Conservation (phyloP, 2,329 filamentous ascomycete genomes). For the Metarhizium rileyi region DNA sequence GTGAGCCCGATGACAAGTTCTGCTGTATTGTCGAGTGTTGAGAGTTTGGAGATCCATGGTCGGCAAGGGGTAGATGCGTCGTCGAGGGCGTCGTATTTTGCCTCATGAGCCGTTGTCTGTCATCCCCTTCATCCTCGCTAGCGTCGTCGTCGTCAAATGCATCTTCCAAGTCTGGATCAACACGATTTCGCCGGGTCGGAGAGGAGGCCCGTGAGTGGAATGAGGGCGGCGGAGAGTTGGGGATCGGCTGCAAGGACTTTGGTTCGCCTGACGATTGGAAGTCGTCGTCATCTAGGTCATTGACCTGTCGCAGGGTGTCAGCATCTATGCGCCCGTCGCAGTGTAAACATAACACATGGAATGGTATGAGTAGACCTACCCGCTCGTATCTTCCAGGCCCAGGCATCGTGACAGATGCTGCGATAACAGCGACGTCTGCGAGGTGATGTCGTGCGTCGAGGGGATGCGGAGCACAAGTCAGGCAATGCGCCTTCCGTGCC, state of each 20-base stretch:
- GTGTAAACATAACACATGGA: too few species aligned
- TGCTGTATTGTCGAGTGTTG: constrained; percentile 12
- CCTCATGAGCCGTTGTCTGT: constrained; percentile 78
- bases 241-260: constrained; percentile 27
- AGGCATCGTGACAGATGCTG: constrained; percentile 32
- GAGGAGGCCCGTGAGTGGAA: constrained; percentile 76
- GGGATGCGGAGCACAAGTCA: background rate
- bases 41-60: background rate
- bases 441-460: background rate
- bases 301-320: constrained; percentile 33
- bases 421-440: background rate
- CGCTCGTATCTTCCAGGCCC: constrained; percentile 40
- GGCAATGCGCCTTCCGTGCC: background rate
- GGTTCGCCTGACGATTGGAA: constrained; percentile 22
- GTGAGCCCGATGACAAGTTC: constrained; percentile 25
- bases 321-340: background rate
- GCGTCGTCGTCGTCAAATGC: constrained; percentile 83
- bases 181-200: constrained; percentile 33
- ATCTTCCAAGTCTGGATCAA: constrained; percentile 78
- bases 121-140: constrained; percentile 64
- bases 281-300: constrained; percentile 42
- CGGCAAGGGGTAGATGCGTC: constrained; percentile 3
- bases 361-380: constrained; percentile 27
- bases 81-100: constrained; percentile 35
- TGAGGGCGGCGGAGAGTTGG: constrained; percentile 64